phyloP scores from a whole-genome alignment of 345 rosid species.

The Eucalyptus sp. region DNA sequence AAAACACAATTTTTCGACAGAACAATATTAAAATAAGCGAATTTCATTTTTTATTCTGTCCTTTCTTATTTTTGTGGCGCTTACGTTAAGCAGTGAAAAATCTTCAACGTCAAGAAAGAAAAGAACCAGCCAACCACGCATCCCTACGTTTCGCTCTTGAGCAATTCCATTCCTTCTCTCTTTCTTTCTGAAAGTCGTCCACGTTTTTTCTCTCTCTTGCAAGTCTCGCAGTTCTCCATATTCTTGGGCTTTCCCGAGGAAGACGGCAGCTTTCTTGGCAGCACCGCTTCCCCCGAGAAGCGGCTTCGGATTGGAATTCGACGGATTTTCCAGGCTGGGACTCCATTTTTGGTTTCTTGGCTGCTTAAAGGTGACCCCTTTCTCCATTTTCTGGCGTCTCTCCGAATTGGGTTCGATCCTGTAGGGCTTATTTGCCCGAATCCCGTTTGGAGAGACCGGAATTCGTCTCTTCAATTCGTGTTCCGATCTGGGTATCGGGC shows the following conservation, averaged over 20 bases:
- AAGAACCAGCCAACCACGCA: not conserved
- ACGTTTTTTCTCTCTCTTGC: not conserved
- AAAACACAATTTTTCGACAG: not conserved
- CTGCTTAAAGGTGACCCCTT: not conserved
- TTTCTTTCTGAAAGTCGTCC: not conserved
- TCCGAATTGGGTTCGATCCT: slow-evolving; percentile 30
- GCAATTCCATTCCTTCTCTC: not conserved
- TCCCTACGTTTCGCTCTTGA: no score
- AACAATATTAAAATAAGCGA: not conserved
- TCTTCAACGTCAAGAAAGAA: slow-evolving; percentile 1
- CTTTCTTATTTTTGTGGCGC: slow-evolving; percentile 22
- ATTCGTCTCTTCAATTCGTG: not conserved
- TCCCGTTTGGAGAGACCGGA: slow-evolving; percentile 18
- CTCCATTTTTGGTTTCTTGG: not conserved
- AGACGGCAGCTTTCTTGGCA: not conserved
- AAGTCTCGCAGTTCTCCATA: not conserved
- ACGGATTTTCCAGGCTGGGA: not conserved
- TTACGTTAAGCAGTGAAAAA: slow-evolving; percentile 29
- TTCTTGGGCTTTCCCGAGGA: slow-evolving; percentile 1
- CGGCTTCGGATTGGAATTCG: not conserved
- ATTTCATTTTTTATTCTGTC: not conserved
- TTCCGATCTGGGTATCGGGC: not conserved
- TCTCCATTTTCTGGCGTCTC: not conserved
- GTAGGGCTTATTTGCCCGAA: not conserved
- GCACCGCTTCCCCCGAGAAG: slow-evolving; percentile 11